A percentile compares a stretch with the other conserved stretches of the same genome.
These are phyloP conservation scores for Zygnema circumcarinatum DNA, from an alignment of 139 green algal species.

Conservation along the genomic window DNA sequence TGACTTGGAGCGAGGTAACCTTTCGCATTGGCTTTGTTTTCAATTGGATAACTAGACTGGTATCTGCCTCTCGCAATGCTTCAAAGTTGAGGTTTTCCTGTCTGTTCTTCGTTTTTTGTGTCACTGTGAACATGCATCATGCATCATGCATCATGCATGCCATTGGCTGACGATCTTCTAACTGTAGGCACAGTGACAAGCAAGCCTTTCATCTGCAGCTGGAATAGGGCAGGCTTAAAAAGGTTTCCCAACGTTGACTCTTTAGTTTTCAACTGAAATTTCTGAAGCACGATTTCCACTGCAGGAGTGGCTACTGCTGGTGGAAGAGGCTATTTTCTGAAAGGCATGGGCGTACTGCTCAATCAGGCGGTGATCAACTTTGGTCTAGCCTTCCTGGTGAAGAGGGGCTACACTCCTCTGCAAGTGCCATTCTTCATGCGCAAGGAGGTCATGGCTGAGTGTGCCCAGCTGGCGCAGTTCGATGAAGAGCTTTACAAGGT, in stretches of 20 bases:
- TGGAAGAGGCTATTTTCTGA: constrained; percentile 92
- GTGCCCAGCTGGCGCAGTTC: constrained; percentile 97
- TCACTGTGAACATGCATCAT: constrained; percentile 2
- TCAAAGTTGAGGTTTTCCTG: background rate
- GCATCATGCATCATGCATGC: too few relatives aligned
- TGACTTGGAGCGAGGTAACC: constrained; percentile 83
- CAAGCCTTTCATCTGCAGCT: too few relatives aligned
- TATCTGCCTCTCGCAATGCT: background rate
- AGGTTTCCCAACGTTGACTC: too few relatives aligned
- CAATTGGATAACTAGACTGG: background rate
- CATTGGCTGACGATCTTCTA: too few relatives aligned
- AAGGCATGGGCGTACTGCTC: constrained; percentile 88
- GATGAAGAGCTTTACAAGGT: constrained; percentile 98
- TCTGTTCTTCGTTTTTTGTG: background rate
- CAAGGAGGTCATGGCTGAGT: constrained; percentile 96
- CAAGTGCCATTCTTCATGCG: constrained; percentile 95
- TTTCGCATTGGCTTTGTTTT: constrained; percentile 6
- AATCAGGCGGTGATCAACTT: constrained; percentile 96
- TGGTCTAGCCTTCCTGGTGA: constrained; percentile 70
- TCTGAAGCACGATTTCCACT: too few relatives aligned
- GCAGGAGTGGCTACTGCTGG: constrained; percentile 73
- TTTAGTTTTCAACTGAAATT: too few relatives aligned
- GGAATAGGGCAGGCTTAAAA: too few relatives aligned
- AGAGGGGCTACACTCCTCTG: constrained; percentile 79
- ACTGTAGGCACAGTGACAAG: too few relatives aligned